Evolutionary conservation across 2,329 filamentous ascomycete species (phyloP), one percentile per base, ranked within the genome.

Genomic region (Colletotrichum lini): DNA sequence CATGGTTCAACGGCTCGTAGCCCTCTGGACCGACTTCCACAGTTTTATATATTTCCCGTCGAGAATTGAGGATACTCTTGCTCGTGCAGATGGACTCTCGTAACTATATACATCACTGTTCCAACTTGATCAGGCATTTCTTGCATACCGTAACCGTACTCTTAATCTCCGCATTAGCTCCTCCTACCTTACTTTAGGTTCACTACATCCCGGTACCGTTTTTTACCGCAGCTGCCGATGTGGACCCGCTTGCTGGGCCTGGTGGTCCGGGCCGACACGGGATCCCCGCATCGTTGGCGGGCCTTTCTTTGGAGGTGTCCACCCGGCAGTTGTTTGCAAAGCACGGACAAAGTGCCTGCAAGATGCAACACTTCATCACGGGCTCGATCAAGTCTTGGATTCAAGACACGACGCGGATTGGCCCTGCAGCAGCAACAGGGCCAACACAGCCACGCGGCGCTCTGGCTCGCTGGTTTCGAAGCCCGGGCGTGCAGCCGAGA

Each of bases 381-480:
- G 40, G 6, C 26, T 60, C 23, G 44, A 21, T 23, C 18, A 40
- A n/a, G 12, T 15, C 18, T 44, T 18, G n/a, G 42, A 26, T 18
- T 40, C n/a, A 7, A 16, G 4, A n/a, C 50, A 57, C 40, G n/a
- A 57, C 26, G n/a, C 52, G n/a, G 38, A 44, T 23, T 26, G 35
- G n/a, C 35, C 35, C 16, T 57, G 53, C 53, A n/a, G 53, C 53
- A 30, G 30, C 15, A 40, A 40, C 59, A 62, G 8, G 15, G 18
- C 13, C 23, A 26, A 18, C 60, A 45, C 50, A 54, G 60, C 60
- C 60, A 45, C 49, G 23, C 49, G 50, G 60, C 60, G 60, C 60
- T 63, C 60, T 63, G 60, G 38, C 49, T 30, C 7, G 23, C 23
- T 35, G 21, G 15, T 49, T 47, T 13, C 47, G 18, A 45, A n/a